phyloP scores from a whole-genome alignment of 2,329 filamentous ascomycete species.

The Colletotrichum caudatum region DNA sequence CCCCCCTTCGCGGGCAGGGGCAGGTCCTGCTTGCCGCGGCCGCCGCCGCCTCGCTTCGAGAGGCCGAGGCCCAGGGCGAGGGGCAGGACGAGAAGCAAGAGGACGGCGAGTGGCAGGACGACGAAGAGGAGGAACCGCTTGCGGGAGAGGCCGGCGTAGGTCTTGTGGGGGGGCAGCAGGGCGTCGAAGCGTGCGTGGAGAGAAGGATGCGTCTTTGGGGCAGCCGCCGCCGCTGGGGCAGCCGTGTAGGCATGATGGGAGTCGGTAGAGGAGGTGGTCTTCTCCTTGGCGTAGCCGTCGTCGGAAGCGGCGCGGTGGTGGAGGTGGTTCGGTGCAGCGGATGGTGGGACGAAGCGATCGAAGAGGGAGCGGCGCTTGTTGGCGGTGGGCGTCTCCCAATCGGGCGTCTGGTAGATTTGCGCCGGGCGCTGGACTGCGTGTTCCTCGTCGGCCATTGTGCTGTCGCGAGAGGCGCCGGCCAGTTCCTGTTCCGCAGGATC shows the following conservation, averaged over 20 bases:
- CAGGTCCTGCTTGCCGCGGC: slow-evolving; percentile 5
- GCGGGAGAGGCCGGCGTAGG: slow-evolving; percentile 29
- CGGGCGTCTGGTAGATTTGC: slow-evolving; percentile 34
- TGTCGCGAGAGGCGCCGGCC: not conserved
- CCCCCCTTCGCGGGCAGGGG: slow-evolving; percentile 25
- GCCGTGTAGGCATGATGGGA: not conserved
- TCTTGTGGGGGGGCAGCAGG: slow-evolving; percentile 27
- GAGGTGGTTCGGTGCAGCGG: not conserved
- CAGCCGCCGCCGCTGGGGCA: not conserved
- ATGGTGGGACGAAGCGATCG: slow-evolving; percentile 17
- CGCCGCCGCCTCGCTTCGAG: slow-evolving; percentile 13
- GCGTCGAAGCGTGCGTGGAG: slow-evolving; percentile 29
- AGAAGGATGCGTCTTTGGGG: not conserved
- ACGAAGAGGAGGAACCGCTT: slow-evolving; percentile 31
- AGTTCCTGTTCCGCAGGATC: not conserved
- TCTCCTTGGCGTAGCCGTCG: slow-evolving; percentile 11
- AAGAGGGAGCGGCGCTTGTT: slow-evolving; percentile 31
- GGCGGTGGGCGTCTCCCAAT: slow-evolving; percentile 27
- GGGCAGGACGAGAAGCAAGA: slow-evolving; percentile 23
- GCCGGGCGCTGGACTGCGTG: slow-evolving; percentile 25
- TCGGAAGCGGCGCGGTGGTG: not conserved
- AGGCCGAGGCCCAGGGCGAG: slow-evolving; percentile 36
- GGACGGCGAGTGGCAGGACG: slow-evolving; percentile 13
- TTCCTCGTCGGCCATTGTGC: slow-evolving; percentile 31
- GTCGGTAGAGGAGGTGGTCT: not conserved